Evolutionary conservation across 129 eudicot species (phyloP).

Genomic region (Saposhnikovia divaricata): DNA sequence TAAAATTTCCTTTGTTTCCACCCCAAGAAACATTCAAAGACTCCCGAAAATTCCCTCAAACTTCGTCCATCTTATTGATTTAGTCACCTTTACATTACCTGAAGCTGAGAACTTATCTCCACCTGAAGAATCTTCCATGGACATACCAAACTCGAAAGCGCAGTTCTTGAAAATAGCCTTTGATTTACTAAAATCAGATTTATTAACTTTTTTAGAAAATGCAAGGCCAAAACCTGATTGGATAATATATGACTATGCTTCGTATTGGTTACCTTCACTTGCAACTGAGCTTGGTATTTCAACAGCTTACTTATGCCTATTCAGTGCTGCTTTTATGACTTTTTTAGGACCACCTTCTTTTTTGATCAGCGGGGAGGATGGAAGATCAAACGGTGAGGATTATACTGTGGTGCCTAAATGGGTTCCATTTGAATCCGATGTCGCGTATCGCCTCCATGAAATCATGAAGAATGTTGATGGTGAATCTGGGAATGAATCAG

Average conservation of each 20-base stretch:
- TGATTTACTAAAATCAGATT: slow-evolving; percentile 38
- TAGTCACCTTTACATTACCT: slow-evolving; percentile 47
- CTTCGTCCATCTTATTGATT: slow-evolving; percentile 27
- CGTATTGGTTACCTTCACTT: slow-evolving; percentile 66
- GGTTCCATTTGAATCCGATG: slow-evolving; percentile 43
- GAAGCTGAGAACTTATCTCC: slow-evolving; percentile 34
- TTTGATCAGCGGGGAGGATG: slow-evolving; percentile 20
- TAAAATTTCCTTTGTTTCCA: slow-evolving; percentile 50
- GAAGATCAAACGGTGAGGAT: slow-evolving; percentile 45
- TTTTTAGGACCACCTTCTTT: slow-evolving; percentile 53
- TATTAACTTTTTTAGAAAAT: slow-evolving; percentile 35
- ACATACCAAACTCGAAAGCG: slow-evolving; percentile 44
- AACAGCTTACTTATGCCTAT: slow-evolving; percentile 46
- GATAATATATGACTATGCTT: slow-evolving; percentile 63
- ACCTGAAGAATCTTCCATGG: slow-evolving; percentile 67
- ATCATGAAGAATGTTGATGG: slow-evolving; percentile 38
- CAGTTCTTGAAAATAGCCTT: slow-evolving; percentile 56
- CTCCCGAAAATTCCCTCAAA: slow-evolving; percentile 44
- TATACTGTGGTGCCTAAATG: slow-evolving; percentile 48
- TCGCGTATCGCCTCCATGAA: slow-evolving; percentile 46
- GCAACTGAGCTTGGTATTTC: slow-evolving; percentile 36
- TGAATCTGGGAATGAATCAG: slow-evolving; percentile 47
- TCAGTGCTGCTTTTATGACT: slow-evolving; percentile 60
- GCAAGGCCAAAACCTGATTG: slow-evolving; percentile 49
- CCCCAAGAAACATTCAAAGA: slow-evolving; percentile 66